Evolutionary conservation across 305 asterid genomes (phyloP).

Genomic region (Fraxinus velutina): DNA sequence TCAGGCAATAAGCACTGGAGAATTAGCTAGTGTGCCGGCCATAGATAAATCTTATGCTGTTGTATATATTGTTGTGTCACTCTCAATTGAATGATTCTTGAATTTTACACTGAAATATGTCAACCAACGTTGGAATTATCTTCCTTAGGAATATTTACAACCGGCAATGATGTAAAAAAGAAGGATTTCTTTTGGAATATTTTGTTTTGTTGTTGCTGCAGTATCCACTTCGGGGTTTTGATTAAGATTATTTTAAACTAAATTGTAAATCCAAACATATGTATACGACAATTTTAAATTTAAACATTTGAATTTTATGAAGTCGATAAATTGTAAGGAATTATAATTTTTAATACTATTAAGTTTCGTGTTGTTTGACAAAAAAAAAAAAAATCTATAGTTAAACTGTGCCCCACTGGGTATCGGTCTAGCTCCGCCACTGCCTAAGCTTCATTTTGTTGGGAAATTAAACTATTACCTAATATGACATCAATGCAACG

Average conservation of each 20-base stretch:
- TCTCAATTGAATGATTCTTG: constrained; percentile 36
- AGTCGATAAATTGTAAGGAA: background rate
- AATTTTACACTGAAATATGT: constrained; percentile 14
- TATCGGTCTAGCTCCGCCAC: background rate
- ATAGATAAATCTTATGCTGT: constrained; percentile 7
- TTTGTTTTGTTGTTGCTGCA: background rate
- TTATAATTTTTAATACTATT: background rate
- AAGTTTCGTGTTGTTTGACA: background rate
- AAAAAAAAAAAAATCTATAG: too few relatives aligned
- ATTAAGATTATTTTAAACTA: background rate
- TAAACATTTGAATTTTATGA: background rate
- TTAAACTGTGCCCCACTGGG: background rate
- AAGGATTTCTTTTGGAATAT: background rate
- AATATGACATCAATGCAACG: background rate
- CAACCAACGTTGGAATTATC: constrained; percentile 17
- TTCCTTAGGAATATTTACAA: constrained; percentile 6
- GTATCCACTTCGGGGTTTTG: background rate
- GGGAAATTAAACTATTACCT: background rate
- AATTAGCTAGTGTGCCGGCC: constrained; percentile 33
- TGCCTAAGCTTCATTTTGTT: background rate
- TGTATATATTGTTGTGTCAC: constrained; percentile 7
- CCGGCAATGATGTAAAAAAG: background rate
- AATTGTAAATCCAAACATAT: background rate
- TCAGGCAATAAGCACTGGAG: background rate
- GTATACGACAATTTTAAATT: background rate